Evolutionary conservation across 2,329 filamentous ascomycete genomes (phyloP).

Genomic region (Byssochlamys sp.): DNA sequence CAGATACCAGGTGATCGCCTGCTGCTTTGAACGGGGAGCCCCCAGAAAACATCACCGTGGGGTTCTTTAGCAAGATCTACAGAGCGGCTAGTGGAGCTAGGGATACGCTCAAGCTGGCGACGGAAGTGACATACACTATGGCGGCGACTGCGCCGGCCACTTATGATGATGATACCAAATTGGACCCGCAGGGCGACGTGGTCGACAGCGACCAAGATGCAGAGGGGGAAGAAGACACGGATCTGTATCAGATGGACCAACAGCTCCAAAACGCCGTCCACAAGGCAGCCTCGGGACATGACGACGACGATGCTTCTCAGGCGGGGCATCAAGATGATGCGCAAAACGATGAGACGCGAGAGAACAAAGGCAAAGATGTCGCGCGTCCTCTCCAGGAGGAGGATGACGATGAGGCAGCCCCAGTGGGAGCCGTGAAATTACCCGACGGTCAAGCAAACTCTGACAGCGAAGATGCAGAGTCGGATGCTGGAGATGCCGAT

Average conservation of each 20-base stretch:
- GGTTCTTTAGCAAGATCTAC: slow-evolving; percentile 4
- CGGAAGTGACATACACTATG: slow-evolving; percentile 30
- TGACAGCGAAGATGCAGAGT: slow-evolving; percentile 32
- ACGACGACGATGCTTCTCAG: slow-evolving; percentile 23
- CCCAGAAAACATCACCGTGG: slow-evolving; percentile 5
- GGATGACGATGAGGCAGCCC: slow-evolving; percentile 29
- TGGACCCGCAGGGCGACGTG: slow-evolving; percentile 22
- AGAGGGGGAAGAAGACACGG: slow-evolving; percentile 36
- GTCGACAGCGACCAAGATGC: slow-evolving; percentile 36
- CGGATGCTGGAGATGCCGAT: slow-evolving; percentile 31
- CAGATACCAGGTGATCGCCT: slow-evolving; percentile 18
- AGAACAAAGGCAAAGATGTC: slow-evolving; percentile 28
- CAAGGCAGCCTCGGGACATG: slow-evolving; percentile 23
- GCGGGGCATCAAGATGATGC: slow-evolving; percentile 25
- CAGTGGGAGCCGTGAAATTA: slow-evolving; percentile 28
- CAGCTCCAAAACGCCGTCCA: slow-evolving; percentile 31
- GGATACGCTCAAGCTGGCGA: slow-evolving; percentile 26
- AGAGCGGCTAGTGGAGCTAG: slow-evolving; percentile 2
- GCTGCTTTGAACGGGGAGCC: slow-evolving; percentile 16
- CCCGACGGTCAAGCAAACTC: slow-evolving; percentile 20
- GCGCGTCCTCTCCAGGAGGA: slow-evolving; percentile 12
- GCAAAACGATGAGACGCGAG: slow-evolving; percentile 10
- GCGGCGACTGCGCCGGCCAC: slow-evolving; percentile 32
- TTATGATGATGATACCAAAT: slow-evolving; percentile 26
- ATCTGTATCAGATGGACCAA: slow-evolving; percentile 32